Evolutionary conservation across 257 asterid genomes (phyloP), one percentile per base, ranked within the genome.

Genomic region (Lycium barbarum): DNA sequence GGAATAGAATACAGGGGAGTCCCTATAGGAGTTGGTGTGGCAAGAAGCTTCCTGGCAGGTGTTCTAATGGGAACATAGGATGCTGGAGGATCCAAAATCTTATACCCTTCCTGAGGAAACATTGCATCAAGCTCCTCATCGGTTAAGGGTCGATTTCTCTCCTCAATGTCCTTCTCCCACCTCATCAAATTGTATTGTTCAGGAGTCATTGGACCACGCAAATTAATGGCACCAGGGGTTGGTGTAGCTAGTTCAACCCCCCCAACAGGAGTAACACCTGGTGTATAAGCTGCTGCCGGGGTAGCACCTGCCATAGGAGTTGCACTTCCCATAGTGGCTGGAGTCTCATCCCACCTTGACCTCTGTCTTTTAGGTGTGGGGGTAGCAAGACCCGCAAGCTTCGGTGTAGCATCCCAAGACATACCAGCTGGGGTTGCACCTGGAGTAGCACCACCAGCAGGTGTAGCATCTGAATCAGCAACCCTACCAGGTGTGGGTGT

Each of bases 291-390:
- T 66, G 93, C 98, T 83, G 95, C 90, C 26, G 98, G 98, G 7
- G 98, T 95, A 71, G 98, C 95, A 66, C 95, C 97, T 22, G 87
- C 84, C 90, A 88, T 88, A 0, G 98, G 98, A 1, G 98, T 95
- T 35, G 95, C 98, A 88, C 98, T 95, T 18, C 98, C 98, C 93
- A 95, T 93, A 18, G 97, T 90, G 36, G 98, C 98, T 10, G 98
- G 98, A 40, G 98, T 95, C 87, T 95, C 98, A 81, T 95, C 98
- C 98, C 98, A 95, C 89, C 98, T 95, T 7, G 98, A 95, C 88
- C 98, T 94, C 93, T 95, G 98, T 83, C 96, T 88, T 89, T 95
- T 94, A 2, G 98, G 98, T 3, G 98, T 95, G 8, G 99, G 99
- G 11, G 98, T 95, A 33, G 95, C 97, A 87, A 92, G 51, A 59